These are phyloP conservation scores for Gossypium lobatum DNA, from an alignment of 441 rosid genomes.

Conservation along the genomic window DNA sequence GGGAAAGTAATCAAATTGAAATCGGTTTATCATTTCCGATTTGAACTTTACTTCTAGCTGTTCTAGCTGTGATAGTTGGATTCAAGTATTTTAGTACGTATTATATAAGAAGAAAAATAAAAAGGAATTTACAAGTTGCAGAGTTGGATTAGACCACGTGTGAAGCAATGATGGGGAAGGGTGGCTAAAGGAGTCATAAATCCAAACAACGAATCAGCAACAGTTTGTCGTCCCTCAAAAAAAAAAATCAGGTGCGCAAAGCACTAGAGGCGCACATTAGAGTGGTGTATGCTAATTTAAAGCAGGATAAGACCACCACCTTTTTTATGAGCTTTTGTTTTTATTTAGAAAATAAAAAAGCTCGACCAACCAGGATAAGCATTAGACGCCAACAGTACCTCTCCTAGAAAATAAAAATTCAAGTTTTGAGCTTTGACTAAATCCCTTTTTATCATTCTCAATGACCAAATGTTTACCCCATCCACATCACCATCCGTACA, in stretches of 20 bases:
- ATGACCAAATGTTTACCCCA: not conserved
- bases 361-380: slow-evolving; percentile 26
- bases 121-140: not conserved
- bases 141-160: not conserved
- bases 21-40: too few species aligned
- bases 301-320: slow-evolving; percentile 22
- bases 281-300: not conserved
- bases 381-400: slow-evolving; percentile 10
- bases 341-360: not conserved
- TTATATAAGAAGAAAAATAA: too few species aligned
- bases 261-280: slow-evolving; percentile 21
- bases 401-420: not conserved
- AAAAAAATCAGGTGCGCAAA: slow-evolving; percentile 18
- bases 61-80: too few species aligned
- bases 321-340: not conserved
- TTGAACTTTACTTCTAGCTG: too few species aligned
- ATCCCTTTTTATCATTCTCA: slow-evolving; percentile 6
- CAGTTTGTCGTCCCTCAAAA: not conserved
- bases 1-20: too few species aligned
- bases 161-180: not conserved
- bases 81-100: too few species aligned
- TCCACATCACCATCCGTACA: slow-evolving; percentile 10
- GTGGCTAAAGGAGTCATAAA: not conserved
- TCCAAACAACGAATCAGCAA: slow-evolving; percentile 1
- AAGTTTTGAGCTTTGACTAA: not conserved